phyloP scores from a whole-genome alignment of 306 rosid species.

The Quercus parvula region DNA sequence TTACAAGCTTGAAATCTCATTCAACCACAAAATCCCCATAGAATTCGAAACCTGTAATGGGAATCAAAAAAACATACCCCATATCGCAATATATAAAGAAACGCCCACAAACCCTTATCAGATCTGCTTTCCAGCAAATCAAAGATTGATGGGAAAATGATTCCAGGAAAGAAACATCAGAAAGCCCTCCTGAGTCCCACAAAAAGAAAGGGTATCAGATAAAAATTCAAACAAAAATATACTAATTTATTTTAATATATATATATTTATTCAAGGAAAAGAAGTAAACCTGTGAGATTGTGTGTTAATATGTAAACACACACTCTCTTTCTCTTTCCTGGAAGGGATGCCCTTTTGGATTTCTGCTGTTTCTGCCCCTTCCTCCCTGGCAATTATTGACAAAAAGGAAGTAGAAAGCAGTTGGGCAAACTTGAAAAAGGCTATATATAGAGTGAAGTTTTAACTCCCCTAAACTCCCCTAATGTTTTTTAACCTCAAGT shows the following conservation, averaged over 20 bases:
- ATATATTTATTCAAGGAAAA: not conserved
- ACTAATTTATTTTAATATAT: too few species aligned
- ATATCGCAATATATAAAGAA: slow-evolving; percentile 28
- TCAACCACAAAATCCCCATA: not conserved
- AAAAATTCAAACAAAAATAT: not conserved
- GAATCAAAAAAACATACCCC: slow-evolving; percentile 55
- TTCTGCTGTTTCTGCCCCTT: not conserved
- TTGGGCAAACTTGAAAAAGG: not conserved
- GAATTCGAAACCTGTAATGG: not conserved
- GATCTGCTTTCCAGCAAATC: slow-evolving; percentile 15
- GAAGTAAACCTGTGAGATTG: slow-evolving; percentile 17
- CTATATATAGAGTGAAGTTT: not conserved
- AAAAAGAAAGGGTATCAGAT: not conserved
- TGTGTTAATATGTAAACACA: not conserved
- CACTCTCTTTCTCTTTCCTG: slow-evolving; percentile 8
- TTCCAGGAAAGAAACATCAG: slow-evolving; percentile 30
- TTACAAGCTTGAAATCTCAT: not conserved
- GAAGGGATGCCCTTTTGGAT: slow-evolving; percentile 11
- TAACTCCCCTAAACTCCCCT: not conserved
- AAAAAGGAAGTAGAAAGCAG: not conserved
- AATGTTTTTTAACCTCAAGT: not conserved
- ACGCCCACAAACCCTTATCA: slow-evolving; percentile 27
- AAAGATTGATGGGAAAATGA: slow-evolving; percentile 19
- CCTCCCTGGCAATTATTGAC: slow-evolving; percentile 4
- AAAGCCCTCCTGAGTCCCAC: slow-evolving; percentile 18